Evolutionary conservation across 495 filamentous ascomycete genomes (phyloP).

Genomic region (Aspergillus haitiensis): DNA sequence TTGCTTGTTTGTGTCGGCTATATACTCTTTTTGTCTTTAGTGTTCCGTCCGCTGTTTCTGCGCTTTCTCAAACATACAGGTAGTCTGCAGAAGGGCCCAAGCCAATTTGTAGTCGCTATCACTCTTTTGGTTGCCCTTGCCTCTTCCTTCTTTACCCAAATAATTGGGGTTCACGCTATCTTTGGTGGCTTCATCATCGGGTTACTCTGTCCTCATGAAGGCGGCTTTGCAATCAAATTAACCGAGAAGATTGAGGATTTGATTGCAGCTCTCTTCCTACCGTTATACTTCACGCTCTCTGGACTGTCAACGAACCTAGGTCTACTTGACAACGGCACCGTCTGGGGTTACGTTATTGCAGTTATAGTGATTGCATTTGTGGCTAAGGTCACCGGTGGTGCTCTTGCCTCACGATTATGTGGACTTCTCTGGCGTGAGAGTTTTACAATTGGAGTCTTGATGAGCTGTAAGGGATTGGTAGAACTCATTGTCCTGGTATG

Average conservation of each 20-base stretch:
- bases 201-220: constrained; percentile 90
- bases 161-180: constrained; percentile 90
- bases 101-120: constrained; percentile 79
- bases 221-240: constrained; percentile 90
- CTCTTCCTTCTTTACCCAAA: constrained; percentile 93
- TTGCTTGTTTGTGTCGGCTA: constrained; percentile 75
- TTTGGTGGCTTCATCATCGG: constrained; percentile 89
- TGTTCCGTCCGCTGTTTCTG: constrained; percentile 75
- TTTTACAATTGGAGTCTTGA: constrained; percentile 85
- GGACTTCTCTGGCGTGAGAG: constrained; percentile 92
- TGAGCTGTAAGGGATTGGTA: constrained; percentile 97
- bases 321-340: constrained; percentile 74
- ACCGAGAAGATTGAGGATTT: constrained; percentile 97
- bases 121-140: constrained; percentile 76
- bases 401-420: constrained; percentile 72
- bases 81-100: constrained; percentile 85
- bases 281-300: constrained; percentile 93
- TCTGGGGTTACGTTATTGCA: constrained; percentile 91
- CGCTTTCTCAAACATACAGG: constrained; percentile 71
- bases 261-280: constrained; percentile 82
- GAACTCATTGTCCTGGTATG: constrained; percentile 92
- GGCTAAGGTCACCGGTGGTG: constrained; percentile 84
- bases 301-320: constrained; percentile 89
- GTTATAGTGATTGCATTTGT: constrained; percentile 81
- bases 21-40: constrained; percentile 72